A percentile compares a stretch with the other conserved stretches of the same genome.
Evolutionary conservation across 176 grass and related monocot genomes (phyloP).

Genomic region (Phyllostachys edulis): DNA sequence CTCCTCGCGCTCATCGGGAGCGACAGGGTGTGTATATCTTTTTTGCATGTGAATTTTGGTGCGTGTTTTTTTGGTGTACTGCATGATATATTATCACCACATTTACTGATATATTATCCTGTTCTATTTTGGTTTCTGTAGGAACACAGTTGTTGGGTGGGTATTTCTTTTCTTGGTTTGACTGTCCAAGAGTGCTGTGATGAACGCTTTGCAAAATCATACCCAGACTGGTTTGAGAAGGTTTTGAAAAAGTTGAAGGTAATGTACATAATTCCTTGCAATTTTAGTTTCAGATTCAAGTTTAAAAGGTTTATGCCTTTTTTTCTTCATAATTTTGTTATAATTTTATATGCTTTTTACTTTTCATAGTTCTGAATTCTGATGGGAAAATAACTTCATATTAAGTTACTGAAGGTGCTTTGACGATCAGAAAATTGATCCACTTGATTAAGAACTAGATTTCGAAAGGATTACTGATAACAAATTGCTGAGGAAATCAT

Average conservation of each 20-base stretch:
- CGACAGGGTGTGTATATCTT: neutral
- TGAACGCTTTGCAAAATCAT: conserved; percentile 13
- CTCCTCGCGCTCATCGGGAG: neutral
- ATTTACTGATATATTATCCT: neutral
- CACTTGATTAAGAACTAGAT: neutral
- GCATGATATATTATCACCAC: neutral
- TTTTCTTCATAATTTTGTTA: neutral
- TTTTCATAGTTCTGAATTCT: neutral
- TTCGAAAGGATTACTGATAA: neutral
- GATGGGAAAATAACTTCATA: neutral
- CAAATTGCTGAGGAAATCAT: neutral
- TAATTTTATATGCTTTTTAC: neutral
- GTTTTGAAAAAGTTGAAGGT: conserved; percentile 8
- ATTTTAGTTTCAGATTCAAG: neutral
- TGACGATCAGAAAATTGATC: neutral
- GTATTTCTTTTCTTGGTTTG: conserved; percentile 34
- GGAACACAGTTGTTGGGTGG: conserved; percentile 28
- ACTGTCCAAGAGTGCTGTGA: conserved; percentile 22
- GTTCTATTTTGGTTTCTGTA: neutral
- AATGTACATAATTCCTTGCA: neutral
- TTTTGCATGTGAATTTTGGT: neutral
- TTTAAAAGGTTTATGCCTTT: neutral
- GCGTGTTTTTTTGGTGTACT: neutral
- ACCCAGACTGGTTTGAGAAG: conserved; percentile 17
- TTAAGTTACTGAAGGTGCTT: neutral